phyloP scores from a whole-genome alignment of 306 rosid species.

The Cucurbita pepo region DNA sequence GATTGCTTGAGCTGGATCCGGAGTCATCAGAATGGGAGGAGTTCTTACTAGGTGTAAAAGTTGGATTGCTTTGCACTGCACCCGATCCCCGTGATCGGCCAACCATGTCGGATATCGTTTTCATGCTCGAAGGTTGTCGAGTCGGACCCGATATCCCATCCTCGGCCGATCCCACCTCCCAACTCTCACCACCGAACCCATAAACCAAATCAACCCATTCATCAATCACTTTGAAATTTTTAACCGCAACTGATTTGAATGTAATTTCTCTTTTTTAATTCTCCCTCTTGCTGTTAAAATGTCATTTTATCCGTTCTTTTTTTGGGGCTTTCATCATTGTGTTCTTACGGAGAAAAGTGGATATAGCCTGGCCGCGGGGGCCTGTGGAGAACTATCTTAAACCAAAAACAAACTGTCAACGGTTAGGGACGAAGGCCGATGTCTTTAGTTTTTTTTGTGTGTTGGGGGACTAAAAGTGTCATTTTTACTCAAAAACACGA shows the following conservation, averaged over 20 bases:
- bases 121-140: slow-evolving; percentile 98
- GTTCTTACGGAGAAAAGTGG: not conserved
- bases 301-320: not conserved
- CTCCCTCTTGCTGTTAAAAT: not conserved
- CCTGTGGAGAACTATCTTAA: not conserved
- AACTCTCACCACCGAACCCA: slow-evolving; percentile 34
- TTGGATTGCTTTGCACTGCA: slow-evolving; percentile 83
- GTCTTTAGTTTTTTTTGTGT: not conserved
- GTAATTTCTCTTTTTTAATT: not conserved
- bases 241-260: not conserved
- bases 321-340: not conserved
- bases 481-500: not conserved
- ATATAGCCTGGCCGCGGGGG: too few relatives aligned
- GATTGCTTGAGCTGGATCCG: slow-evolving; percentile 81
- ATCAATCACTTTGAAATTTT: not conserved
- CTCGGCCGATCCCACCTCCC: slow-evolving; percentile 85
- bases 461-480: not conserved
- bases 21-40: slow-evolving; percentile 98
- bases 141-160: slow-evolving; percentile 81
- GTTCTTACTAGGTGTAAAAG: slow-evolving; percentile 81
- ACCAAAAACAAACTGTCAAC: not conserved
- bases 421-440: not conserved
- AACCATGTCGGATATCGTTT: slow-evolving; percentile 87
- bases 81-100: slow-evolving; percentile 88
- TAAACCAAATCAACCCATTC: not conserved